Base-by-base conservation (phyloP, 495 filamentous ascomycete species). In the Pyrenopolyporus hunteri region DNA sequence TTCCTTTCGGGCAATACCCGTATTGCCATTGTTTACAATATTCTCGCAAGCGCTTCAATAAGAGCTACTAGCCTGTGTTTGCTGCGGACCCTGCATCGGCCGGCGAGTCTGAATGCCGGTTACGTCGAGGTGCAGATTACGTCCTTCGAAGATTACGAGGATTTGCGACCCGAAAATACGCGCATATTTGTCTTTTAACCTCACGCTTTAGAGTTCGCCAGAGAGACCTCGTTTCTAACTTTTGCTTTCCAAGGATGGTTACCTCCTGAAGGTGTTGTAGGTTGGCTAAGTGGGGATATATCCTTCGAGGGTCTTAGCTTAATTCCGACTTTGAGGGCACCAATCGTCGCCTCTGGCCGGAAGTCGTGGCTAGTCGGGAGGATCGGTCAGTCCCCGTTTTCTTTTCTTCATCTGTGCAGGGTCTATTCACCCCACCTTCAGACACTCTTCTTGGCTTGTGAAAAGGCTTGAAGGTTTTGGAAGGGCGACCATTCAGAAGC, bases 1-100 rank as follows among this genome's bases (percentile, higher is more conserved):
- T 53, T 14, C 58, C 33, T 42, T 25, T 16, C 23, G 31, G 10
- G 9, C 9, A 36, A 11, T 49, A 40, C 22, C 32, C 26, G 43
- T 39, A 49, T 49, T n/a, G n/a, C n/a, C n/a, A n/a, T n/a, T n/a
- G n/a, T n/a, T n/a, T 37, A 44, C 31, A 20, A 22, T 25, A 17
- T 39, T 49, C 19, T n/a, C 29, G 37, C 49, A 57, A 29, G 42
- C 43, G 29, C 31, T 52, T 51, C 36, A 16, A 56, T 10, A 14
- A 47, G 37, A 51, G 42, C 23, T 49, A 17, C 16, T 22, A 56
- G 56, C 50, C 57, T 56, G 57, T 56, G 37, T 26, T 65, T 59
- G 13, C 50, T 45, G 56, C 51, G 5, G 37, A 40, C 17, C 35
- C 28, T 44, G 28, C 36, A 8, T 52, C 32, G 11, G 33, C 7